A percentile compares a stretch with the other conserved stretches of the same genome.
Evolutionary conservation across 169 alveolate genomes (phyloP).

Genomic region (Blepharisma undulans): DNA sequence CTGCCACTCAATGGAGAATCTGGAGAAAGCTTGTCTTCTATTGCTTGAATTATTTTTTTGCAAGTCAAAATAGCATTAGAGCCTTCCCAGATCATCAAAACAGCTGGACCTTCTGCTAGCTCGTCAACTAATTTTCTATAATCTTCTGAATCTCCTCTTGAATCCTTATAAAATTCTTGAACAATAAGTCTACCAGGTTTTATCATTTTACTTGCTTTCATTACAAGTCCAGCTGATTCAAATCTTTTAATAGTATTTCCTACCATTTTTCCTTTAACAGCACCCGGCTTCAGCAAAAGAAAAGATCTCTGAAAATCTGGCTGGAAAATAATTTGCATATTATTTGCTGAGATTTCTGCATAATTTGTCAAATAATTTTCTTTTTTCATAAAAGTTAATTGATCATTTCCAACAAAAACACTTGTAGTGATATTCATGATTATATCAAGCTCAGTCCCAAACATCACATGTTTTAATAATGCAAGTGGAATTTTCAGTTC

Average conservation of each 20-base stretch:
- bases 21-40: background rate
- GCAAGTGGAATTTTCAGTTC: background rate
- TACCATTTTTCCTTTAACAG: background rate
- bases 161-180: background rate
- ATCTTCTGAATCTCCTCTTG: background rate
- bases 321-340: background rate
- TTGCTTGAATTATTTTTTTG: background rate
- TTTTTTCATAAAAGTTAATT: background rate
- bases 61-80: background rate
- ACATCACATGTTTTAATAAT: background rate
- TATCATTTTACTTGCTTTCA: background rate
- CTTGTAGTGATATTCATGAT: background rate
- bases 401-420: background rate
- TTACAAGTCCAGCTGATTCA: background rate
- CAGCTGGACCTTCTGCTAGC: background rate
- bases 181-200: background rate
- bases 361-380: background rate
- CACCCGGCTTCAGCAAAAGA: background rate
- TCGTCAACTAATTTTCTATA: background rate
- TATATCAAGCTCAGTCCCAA: background rate
- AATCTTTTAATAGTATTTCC: background rate
- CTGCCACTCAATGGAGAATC: background rate
- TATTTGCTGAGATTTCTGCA: background rate
- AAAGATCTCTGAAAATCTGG: background rate
- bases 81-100: background rate